Percentiles rank a stretch among this genome's conserved stretches.
Conservation (phyloP, 441 rosid genomes). For the Melastoma candidum region DNA sequence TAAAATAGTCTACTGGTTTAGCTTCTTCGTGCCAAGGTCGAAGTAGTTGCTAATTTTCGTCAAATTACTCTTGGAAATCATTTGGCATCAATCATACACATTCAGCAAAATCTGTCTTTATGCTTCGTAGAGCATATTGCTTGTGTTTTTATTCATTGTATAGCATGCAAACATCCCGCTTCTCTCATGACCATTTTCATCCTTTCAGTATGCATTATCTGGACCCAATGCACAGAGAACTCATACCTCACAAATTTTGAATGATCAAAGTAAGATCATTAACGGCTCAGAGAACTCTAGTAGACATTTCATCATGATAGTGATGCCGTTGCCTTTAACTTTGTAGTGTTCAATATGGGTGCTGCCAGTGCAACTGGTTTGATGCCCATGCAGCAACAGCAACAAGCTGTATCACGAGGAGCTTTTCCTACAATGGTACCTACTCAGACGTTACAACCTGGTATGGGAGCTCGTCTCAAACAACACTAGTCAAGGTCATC, state of each 20-base stretch:
- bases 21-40: too few relatives aligned
- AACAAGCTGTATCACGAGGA: slow-evolving; percentile 52
- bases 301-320: slow-evolving; percentile 3
- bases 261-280: slow-evolving; percentile 59
- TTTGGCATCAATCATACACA: too few relatives aligned
- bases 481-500: slow-evolving; percentile 46
- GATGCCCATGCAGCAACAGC: slow-evolving; percentile 52
- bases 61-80: too few relatives aligned
- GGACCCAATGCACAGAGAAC: slow-evolving; percentile 68
- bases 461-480: slow-evolving; percentile 56
- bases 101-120: too few relatives aligned
- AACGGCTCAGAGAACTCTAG: not conserved
- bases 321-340: slow-evolving; percentile 2
- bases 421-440: slow-evolving; percentile 51
- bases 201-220: slow-evolving; percentile 63
- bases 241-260: slow-evolving; percentile 67
- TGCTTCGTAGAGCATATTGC: too few relatives aligned
- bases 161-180: not conserved
- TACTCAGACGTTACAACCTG: slow-evolving; percentile 61
- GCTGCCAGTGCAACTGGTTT: slow-evolving; percentile 47
- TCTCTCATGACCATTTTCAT: not conserved
- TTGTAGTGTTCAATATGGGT: slow-evolving; percentile 76
- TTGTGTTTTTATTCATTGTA: too few relatives aligned
- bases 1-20: too few relatives aligned
- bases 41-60: too few relatives aligned